phyloP scores from a whole-genome alignment of 139 green algal genomes.

The Chlamydomonas incerta region DNA sequence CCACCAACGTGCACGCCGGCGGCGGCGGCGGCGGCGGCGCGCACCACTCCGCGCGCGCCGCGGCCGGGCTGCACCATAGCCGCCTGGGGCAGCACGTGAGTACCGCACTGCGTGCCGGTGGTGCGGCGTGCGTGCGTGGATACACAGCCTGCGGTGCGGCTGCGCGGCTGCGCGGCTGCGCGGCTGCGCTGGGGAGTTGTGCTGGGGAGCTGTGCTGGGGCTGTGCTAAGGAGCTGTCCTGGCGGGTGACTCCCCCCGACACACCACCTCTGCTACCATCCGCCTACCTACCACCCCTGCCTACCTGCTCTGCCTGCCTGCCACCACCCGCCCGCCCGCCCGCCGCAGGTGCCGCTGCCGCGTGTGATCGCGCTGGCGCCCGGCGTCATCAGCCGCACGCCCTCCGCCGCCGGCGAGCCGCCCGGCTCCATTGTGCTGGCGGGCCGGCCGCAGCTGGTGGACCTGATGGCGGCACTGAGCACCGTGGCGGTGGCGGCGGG shows the following conservation, averaged over 20 bases:
- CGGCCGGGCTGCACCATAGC: not conserved
- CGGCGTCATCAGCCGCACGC: not conserved
- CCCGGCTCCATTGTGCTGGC: not conserved
- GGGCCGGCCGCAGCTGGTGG: not conserved
- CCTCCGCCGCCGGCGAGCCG: not conserved
- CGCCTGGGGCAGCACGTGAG: not conserved
- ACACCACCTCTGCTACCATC: not conserved
- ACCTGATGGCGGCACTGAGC: not conserved
- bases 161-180: not conserved
- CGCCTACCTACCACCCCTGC: not conserved
- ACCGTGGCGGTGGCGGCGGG: constrained; percentile 8
- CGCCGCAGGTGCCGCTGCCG: not conserved
- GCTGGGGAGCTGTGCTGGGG: too few relatives aligned
- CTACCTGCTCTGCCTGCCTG: too few relatives aligned
- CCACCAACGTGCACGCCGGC: not conserved
- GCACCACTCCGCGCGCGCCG: not conserved
- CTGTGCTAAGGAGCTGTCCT: too few relatives aligned
- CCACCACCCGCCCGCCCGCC: not conserved
- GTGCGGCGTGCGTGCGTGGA: not conserved
- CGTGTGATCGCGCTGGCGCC: constrained; percentile 9
- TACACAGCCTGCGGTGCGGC: too few relatives aligned
- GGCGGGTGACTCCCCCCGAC: too few relatives aligned
- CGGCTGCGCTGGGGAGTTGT: not conserved
- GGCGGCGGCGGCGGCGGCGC: not conserved
- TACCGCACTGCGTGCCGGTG: too few relatives aligned